Evolutionary conservation across 208 protist species (phyloP), one percentile per base, ranked within the genome.

Genomic region (Herpetomonas samuelpessoai): DNA sequence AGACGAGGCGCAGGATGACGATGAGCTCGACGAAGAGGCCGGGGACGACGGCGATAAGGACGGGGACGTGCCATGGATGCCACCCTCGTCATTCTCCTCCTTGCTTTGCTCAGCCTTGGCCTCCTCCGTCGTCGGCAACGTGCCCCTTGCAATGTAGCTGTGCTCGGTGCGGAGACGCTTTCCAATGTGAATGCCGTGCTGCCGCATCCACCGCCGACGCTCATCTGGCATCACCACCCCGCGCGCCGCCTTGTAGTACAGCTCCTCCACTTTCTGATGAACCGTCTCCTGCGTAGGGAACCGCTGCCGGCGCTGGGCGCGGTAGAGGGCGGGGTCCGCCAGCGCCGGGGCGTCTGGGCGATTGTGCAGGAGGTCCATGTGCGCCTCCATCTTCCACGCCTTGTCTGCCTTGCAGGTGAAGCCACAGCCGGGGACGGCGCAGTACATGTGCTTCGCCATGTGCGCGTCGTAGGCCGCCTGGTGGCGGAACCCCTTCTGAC

Each of bases 301-400:
- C 58, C 85, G 85, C 7, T 53, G 22, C 29, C 65, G 67, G 28
- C 90, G 90, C 65, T 92, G 82, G 7, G 67, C 67, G 27, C 92
- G 61, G 62, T 96, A 96, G 38, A 57, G 46, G 16, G 30, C 48
- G 26, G 72, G 74, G 71, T 96, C 85, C 22, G 57, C 77, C 26
- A 96, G 78, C 59, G 93, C 76, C 2, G 86, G 90, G 9, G 90
- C 86, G 58, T 96, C 81, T 1, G 80, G 77, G 26, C 86, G 83
- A 48, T 91, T 86, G 70, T 96, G 90, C 53, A 96, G 75, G 35
- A 78, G 67, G 52, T 90, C 76, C 64, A 90, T 79, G 71, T 96
- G 90, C 74, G 88, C 74, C 60, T 96, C 79, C 90, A 96, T 93
- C 47, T 78, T 84, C 58, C 75, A 86, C 21, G 76, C 59, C 56